These are phyloP conservation scores for Pythium periplocum DNA, from an alignment of 352 stramenopile species.

Conservation along the genomic window DNA sequence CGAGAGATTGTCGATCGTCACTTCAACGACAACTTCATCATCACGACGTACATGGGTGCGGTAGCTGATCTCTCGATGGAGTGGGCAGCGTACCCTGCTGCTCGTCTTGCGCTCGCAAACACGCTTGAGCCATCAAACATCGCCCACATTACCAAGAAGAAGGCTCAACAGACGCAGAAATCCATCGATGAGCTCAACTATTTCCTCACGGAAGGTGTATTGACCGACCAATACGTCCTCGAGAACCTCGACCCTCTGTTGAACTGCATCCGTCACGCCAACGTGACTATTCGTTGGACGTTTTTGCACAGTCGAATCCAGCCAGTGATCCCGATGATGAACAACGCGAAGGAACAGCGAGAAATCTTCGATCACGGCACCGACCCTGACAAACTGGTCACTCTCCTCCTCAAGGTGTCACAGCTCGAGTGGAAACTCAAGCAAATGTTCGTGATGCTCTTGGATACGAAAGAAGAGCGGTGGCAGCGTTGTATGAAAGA, in stretches of 20 bases:
- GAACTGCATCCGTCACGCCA: slow-evolving; percentile 89
- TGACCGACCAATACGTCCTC: slow-evolving; percentile 92
- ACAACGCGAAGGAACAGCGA: slow-evolving; percentile 72
- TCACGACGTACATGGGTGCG: slow-evolving; percentile 93
- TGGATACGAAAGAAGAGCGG: slow-evolving; percentile 88
- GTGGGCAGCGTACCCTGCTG: slow-evolving; percentile 89
- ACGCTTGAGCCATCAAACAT: slow-evolving; percentile 86
- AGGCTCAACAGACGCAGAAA: slow-evolving; percentile 79
- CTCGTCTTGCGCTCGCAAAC: slow-evolving; percentile 86
- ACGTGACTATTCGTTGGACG: slow-evolving; percentile 92
- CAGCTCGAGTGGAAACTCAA: slow-evolving; percentile 95
- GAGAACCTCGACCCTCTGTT: slow-evolving; percentile 90
- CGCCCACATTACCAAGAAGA: slow-evolving; percentile 84
- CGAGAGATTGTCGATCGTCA: slow-evolving; percentile 94
- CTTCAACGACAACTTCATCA: slow-evolving; percentile 96
- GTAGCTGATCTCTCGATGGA: slow-evolving; percentile 91
- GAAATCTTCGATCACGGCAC: slow-evolving; percentile 80
- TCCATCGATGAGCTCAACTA: slow-evolving; percentile 89
- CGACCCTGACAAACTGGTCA: slow-evolving; percentile 84
- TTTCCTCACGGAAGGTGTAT: slow-evolving; percentile 88
- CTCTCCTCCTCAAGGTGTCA: slow-evolving; percentile 90
- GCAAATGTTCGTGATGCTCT: slow-evolving; percentile 86
- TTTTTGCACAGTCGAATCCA: slow-evolving; percentile 93
- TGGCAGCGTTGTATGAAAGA: slow-evolving; percentile 90
- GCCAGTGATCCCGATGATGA: slow-evolving; percentile 83